Evolutionary conservation across 345 rosid species (phyloP).

Genomic region (Salix exigua): DNA sequence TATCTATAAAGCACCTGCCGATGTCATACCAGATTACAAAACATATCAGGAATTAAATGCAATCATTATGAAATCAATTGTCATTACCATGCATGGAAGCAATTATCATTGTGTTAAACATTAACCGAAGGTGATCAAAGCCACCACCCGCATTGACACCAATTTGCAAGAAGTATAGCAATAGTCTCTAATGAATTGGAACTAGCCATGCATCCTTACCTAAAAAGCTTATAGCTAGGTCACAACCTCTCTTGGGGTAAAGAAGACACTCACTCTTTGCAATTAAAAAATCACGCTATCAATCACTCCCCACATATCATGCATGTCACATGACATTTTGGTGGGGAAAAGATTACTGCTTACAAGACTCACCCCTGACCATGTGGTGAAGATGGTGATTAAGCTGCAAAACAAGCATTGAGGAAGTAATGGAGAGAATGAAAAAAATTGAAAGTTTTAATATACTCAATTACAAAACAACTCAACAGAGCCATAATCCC

Average conservation of each 20-base stretch:
- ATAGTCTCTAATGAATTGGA: background rate
- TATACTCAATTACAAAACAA: background rate
- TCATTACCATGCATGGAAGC: background rate
- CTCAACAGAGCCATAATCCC: background rate
- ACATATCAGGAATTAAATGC: constrained; percentile 9
- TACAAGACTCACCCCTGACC: background rate
- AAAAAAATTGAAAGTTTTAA: too few relatives aligned
- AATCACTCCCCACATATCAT: background rate
- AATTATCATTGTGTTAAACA: background rate
- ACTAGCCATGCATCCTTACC: background rate
- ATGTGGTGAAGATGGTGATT: too few relatives aligned
- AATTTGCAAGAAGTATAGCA: background rate
- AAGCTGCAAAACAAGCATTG: too few relatives aligned
- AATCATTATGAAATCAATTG: background rate
- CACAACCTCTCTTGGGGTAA: background rate
- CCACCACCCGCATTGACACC: background rate
- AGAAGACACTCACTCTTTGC: background rate
- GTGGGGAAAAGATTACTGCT: too few relatives aligned
- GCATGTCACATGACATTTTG: background rate
- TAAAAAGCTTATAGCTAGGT: background rate
- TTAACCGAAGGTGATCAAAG: background rate
- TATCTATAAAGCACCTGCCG: constrained; percentile 28
- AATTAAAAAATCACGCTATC: background rate
- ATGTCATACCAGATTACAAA: constrained; percentile 5
- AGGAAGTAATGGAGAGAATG: too few relatives aligned